These are phyloP conservation scores for Neoarthrinium moseri DNA, from an alignment of 2,329 filamentous ascomycete species.

Conservation along the genomic window DNA sequence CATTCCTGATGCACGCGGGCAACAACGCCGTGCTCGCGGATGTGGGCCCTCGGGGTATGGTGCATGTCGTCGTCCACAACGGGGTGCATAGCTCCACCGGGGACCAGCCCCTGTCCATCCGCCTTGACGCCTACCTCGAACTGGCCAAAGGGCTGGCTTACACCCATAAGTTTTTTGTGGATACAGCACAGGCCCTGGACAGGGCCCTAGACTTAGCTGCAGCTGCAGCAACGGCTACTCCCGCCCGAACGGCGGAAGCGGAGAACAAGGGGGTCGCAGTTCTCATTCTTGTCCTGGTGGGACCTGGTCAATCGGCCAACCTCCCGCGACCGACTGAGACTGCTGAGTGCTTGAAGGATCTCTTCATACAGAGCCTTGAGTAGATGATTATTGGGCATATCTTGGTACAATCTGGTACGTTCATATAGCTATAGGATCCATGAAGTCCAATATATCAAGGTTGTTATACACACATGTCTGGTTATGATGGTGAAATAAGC, in stretches of 20 bases:
- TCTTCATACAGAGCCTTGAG: background rate
- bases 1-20: conserved; percentile 9
- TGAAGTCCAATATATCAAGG: too few relatives aligned
- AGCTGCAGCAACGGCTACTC: background rate
- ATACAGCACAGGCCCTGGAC: background rate
- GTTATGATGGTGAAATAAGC: too few relatives aligned
- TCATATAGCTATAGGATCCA: too few relatives aligned
- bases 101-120: background rate
- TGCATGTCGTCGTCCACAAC: conserved; percentile 8
- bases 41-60: background rate
- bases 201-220: background rate
- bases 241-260: too few relatives aligned
- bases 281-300: background rate
- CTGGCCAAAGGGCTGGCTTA: conserved; percentile 3
- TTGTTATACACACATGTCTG: too few relatives aligned
- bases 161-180: conserved; percentile 3
- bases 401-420: too few relatives aligned
- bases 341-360: background rate
- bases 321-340: background rate
- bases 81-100: conserved; percentile 8
- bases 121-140: background rate
- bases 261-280: too few relatives aligned
- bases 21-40: conserved; percentile 9
- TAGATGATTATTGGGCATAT: too few relatives aligned
- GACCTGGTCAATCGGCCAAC: background rate